Base-by-base conservation (phyloP, 495 filamentous ascomycete species). In the Haplographium delicatum region DNA sequence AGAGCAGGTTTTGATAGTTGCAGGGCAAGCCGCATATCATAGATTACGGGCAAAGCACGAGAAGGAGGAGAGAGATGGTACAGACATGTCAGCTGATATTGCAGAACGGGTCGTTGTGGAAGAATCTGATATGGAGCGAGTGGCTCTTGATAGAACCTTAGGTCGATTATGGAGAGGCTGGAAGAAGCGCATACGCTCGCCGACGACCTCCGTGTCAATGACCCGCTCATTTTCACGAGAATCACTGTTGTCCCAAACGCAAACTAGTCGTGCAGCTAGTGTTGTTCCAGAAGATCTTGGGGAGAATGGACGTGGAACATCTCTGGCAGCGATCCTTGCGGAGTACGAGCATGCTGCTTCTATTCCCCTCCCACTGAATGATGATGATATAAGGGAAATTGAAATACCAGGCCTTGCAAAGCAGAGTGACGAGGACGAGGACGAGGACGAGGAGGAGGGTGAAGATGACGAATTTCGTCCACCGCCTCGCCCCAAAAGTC, bases 91-190 rank as follows among this genome's bases (percentile, higher is more conserved):
- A 0, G 61, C 64, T 19, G 68, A 67, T 19, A 50, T 72, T 47
- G 67, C 71, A 45, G 81, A 88, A 44, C 81, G 80, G 19, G 72
- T 93, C 40, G 72, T 89, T 25, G 86, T 99, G 19, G 89, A 95
- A 60, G 91, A 97, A 60, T 68, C 80, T 22, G 94, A 99, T 62
- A 87, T 95, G 72, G 91, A 97, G 64, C 91, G 93, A 50, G 72
- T 97, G 51, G 93, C 91, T 4, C 71, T 97, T 47, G 89, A 93
- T 62, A 75, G 87, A 34, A 91, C 88, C 10, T 68, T 99, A 2
- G 91, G 94, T 11, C 74, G 91, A 27, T 68, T 97, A 25, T 99
- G 94, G 94, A 81, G 94, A 58, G 85, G 88, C 25, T 99, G 94
- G 94, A 87, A 91, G 62, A 94, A 95, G 68, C 82, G 82, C 50